phyloP scores from a whole-genome alignment of 1,284 basidiomycete species.

The Cryptococcus sp. region DNA sequence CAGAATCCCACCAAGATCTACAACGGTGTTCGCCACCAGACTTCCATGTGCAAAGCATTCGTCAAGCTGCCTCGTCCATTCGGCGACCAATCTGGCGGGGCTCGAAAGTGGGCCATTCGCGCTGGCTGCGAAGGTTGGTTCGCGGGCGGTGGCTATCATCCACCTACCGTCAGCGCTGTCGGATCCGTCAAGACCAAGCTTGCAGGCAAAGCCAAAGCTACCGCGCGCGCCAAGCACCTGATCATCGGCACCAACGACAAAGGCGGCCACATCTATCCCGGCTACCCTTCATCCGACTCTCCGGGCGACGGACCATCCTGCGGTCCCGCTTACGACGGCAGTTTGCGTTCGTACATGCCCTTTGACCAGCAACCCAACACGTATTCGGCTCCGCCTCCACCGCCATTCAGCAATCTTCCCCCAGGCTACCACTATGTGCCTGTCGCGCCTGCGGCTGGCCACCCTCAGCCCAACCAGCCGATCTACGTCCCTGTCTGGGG shows the following conservation, averaged over 20 bases:
- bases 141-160: constrained; percentile 42
- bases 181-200: not conserved
- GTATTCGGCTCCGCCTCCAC: constrained; percentile 7
- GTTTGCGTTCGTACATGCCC: constrained; percentile 14
- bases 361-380: constrained; percentile 6
- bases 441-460: constrained; percentile 18
- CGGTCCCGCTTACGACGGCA: constrained; percentile 39
- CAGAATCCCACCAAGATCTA: constrained; percentile 53
- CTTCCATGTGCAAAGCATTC: constrained; percentile 53
- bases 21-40: constrained; percentile 54
- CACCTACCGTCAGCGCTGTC: constrained; percentile 19
- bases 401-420: constrained; percentile 15
- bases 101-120: constrained; percentile 53
- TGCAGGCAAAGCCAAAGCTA: constrained; percentile 34
- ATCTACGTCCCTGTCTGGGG: constrained; percentile 30
- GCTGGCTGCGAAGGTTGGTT: constrained; percentile 51
- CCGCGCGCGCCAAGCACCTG: constrained; percentile 38
- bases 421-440: constrained; percentile 42
- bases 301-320: constrained; percentile 32
- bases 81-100: constrained; percentile 52
- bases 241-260: constrained; percentile 34
- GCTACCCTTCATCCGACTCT: constrained; percentile 14
- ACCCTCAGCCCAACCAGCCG: constrained; percentile 20
- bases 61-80: constrained; percentile 51
- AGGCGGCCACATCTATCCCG: constrained; percentile 4